Evolutionary conservation across 2,329 filamentous ascomycete species (phyloP).

Genomic region (Phialemonium atrogriseum): DNA sequence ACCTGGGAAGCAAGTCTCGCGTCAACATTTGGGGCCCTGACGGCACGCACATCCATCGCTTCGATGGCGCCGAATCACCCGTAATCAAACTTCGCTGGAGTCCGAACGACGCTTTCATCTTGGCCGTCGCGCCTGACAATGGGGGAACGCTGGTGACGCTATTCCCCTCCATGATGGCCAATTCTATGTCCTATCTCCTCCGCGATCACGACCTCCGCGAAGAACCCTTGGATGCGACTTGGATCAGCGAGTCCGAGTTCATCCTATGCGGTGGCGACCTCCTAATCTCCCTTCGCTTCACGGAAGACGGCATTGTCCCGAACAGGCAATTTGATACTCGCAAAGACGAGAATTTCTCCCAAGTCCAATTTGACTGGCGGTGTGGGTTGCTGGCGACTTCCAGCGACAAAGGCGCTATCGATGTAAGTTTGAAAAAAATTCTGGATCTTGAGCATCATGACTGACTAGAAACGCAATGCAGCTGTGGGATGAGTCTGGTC

Average conservation of each 20-base stretch:
- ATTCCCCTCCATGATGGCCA: slow-evolving; percentile 35
- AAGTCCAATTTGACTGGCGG: slow-evolving; percentile 47
- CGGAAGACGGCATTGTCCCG: slow-evolving; percentile 35
- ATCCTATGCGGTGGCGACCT: slow-evolving; percentile 49
- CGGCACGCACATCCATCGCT: slow-evolving; percentile 41
- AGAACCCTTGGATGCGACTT: slow-evolving; percentile 49
- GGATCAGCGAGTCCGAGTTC: slow-evolving; percentile 52
- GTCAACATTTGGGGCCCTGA: slow-evolving; percentile 49
- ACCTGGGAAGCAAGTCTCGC: slow-evolving; percentile 41
- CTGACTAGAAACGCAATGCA: too few relatives aligned
- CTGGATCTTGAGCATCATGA: slow-evolving; percentile 7
- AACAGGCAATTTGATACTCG: slow-evolving; percentile 43
- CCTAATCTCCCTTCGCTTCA: slow-evolving; percentile 39
- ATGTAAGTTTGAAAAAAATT: slow-evolving; percentile 36
- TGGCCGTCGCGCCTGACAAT: slow-evolving; percentile 49
- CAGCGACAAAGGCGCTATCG: slow-evolving; percentile 50
- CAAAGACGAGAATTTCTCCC: slow-evolving; percentile 44
- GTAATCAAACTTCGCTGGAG: slow-evolving; percentile 57
- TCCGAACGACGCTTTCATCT: slow-evolving; percentile 42
- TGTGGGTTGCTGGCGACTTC: slow-evolving; percentile 49
- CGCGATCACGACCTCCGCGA: slow-evolving; percentile 39
- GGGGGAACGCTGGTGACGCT: slow-evolving; percentile 47
- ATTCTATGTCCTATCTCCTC: slow-evolving; percentile 39
- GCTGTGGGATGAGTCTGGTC: slow-evolving; percentile 48
- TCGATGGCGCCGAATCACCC: slow-evolving; percentile 51